Conservation (phyloP, 202 grass and related monocot genomes). For the Carex arenaria region DNA sequence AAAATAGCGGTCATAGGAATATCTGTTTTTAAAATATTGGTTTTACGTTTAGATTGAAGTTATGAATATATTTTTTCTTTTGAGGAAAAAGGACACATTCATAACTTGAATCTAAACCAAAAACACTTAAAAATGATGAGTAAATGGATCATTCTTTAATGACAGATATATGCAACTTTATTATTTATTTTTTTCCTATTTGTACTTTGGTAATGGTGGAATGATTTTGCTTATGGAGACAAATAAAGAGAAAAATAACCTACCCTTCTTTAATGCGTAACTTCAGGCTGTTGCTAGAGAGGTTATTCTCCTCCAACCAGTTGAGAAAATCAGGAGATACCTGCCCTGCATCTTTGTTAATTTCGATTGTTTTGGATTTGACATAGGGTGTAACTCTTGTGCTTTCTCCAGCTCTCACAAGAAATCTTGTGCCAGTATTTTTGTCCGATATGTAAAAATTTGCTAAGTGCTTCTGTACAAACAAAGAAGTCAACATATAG, state of each 20-base stretch:
- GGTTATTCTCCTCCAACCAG: constrained; percentile 35
- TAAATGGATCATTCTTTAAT: not conserved
- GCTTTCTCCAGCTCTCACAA: constrained; percentile 60
- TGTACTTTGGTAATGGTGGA: not conserved
- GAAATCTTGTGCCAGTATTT: constrained; percentile 67
- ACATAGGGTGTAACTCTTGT: constrained; percentile 41
- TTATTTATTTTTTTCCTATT: not conserved
- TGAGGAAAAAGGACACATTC: too few species aligned
- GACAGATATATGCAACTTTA: not conserved
- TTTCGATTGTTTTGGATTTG: constrained; percentile 27
- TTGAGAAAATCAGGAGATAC: constrained; percentile 33
- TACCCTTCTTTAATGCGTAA: constrained; percentile 64
- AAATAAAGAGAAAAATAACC: constrained; percentile 4
- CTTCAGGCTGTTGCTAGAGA: constrained; percentile 27
- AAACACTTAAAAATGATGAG: not conserved
- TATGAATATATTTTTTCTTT: not conserved
- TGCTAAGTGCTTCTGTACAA: constrained; percentile 44
- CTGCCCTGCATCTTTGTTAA: constrained; percentile 34
- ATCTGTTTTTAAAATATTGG: not conserved
- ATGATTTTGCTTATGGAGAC: not conserved
- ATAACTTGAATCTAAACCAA: too few species aligned
- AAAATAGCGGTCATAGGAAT: not conserved
- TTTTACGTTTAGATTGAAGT: not conserved
- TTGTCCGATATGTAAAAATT: constrained; percentile 86
- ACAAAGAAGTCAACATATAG: not conserved